Base-by-base conservation (phyloP, 352 stramenopile genomes). In the Globisporangium echinulatum region DNA sequence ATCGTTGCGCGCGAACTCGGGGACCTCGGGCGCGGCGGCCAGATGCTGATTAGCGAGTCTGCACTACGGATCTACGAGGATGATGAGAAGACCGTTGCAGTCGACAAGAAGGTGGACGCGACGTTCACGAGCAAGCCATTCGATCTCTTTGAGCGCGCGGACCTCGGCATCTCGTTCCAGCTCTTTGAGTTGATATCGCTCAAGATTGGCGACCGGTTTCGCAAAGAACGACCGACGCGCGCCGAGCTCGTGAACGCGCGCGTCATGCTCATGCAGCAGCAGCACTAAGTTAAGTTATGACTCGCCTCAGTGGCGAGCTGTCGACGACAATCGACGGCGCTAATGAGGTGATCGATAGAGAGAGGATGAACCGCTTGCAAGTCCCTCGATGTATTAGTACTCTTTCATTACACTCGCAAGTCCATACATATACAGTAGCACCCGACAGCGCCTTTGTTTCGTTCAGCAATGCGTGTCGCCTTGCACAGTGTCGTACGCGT, bases 1-100 rank as follows among this genome's bases (percentile, higher is more conserved):
- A 74, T 89, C 62, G 72, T 87, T 25, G 76, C 78, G 7, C 75
- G 76, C 36, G 82, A 91, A 51, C 74, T 93, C 54, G 79, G 75
- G 46, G 77, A 91, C 51, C 54, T 83, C 48, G 81, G 79, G 33
- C 66, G 73, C 44, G 83, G 83, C 5, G 83, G 83, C 14, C 78
- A 93, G 58, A 74, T 93, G 8, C 67, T 90, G 40, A 79, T 90
- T 43, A 90, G 78, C 40, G 74, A 79, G 15, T 72, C 70, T 19
- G 80, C 82, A 14, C 58, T 79, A 15, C 48, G 61, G 5, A 59
- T 69, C 10, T 88, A 81, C 64, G 67, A 76, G 54, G 59, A 74
- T 10, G 69, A 77, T 53, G 56, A 82, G 56, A 56, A 67, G 17
- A 43, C 63, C 39, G n/a, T 42, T 37, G 9, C 58, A 47, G 17